Evolutionary conservation across 2,329 filamentous ascomycete genomes (phyloP), one percentile per base, ranked within the genome.

Genomic region (Fusarium sp.): DNA sequence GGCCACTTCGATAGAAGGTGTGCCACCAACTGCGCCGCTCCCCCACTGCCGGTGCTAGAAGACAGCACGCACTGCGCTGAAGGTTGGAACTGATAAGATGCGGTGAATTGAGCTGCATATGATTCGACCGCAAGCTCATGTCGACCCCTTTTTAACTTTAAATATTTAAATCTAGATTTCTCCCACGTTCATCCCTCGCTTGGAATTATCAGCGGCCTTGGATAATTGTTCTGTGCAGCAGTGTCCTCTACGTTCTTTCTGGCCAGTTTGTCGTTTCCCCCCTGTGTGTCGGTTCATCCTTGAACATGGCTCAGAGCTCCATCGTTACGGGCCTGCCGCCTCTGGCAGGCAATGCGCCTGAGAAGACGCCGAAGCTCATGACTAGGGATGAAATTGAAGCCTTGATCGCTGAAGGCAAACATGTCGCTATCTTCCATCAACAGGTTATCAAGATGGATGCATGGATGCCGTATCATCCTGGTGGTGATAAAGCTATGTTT

Each of bases 401-500:
- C 9, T 83, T 95, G 75, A 98, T 99, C 77, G 93, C 95, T 10
- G 89, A 93, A 62, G 95, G 94, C 7, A 88, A 89, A 63, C 89
- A 89, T 70, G 88, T 99, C 60, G 87, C 98, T 68, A 94, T 99
- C 57, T 86, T 96, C 65, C 90, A 97, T 74, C 87, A 90, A 65
- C 89, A 90, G 76, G 94, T 98, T 13, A 82, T 98, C 73, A 97
- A 94, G 83, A 90, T 94, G 35, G 95, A 98, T 80, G 87, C 91
- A 41, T 99, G 94, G 93, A 84, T 97, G 56, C 89, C 89, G 57
- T 98, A 93, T 78, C 96, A 98, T 77, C 96, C 96, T 15, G 96
- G 96, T 62, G 96, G 96, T 74, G 91, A 95, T 76, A 96, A 94
- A 82, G 89, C 95, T 59, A 97, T 99, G 71, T 85, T 90, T 79